Percentiles rank a stretch among this genome's conserved stretches.
Conservation (phyloP, 371 early-diverging fungal genomes). For the Rhizopus microsporus region DNA sequence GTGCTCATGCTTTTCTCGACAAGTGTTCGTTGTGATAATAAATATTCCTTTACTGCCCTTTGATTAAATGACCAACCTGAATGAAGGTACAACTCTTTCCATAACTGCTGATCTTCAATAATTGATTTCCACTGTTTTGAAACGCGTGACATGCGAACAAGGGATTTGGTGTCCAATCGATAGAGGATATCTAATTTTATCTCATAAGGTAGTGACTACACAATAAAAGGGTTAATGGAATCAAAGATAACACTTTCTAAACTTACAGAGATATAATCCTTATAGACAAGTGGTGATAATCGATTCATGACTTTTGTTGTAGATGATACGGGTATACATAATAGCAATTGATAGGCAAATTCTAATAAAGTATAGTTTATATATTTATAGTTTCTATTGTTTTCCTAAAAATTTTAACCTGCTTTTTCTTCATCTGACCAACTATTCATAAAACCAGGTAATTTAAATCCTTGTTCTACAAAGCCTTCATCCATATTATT, state of each 20-base stretch:
- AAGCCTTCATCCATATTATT: conserved; percentile 60
- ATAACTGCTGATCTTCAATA: conserved; percentile 64
- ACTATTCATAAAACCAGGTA: conserved; percentile 45
- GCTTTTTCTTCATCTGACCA: conserved; percentile 70
- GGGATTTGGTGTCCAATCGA: conserved; percentile 51
- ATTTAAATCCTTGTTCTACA: conserved; percentile 60
- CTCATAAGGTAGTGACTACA: conserved; percentile 61
- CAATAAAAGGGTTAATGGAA: neutral
- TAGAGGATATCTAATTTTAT: conserved; percentile 64
- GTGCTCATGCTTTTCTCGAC: neutral
- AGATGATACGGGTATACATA: conserved; percentile 58
- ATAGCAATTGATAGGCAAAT: conserved; percentile 67
- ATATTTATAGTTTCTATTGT: too few relatives aligned
- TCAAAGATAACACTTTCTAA: neutral
- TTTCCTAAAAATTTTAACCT: conserved; percentile 34
- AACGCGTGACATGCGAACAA: conserved; percentile 49
- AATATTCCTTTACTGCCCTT: conserved; percentile 45
- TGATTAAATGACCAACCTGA: conserved; percentile 58
- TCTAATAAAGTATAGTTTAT: conserved; percentile 37
- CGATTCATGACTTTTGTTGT: conserved; percentile 57
- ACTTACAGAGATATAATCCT: conserved; percentile 61
- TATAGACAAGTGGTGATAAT: conserved; percentile 62
- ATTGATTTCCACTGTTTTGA: conserved; percentile 66
- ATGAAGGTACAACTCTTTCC: conserved; percentile 59
- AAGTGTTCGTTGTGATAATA: conserved; percentile 16